phyloP scores from a whole-genome alignment of 345 rosid genomes.

The Orychophragmus violaceus region DNA sequence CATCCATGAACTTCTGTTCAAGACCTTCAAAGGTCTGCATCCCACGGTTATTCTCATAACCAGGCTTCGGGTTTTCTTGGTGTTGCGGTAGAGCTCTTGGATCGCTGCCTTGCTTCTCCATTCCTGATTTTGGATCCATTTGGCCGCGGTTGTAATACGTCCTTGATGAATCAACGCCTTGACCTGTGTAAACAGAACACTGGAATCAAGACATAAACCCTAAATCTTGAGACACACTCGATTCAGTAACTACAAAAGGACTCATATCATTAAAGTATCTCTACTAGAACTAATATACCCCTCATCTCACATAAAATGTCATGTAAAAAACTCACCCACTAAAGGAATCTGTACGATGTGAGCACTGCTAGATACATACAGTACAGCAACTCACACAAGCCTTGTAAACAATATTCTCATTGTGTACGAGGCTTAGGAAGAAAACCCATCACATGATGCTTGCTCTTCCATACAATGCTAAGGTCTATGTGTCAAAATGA shows the following conservation, averaged over 20 bases:
- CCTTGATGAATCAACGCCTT: constrained; percentile 57
- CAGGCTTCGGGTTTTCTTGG: constrained; percentile 47
- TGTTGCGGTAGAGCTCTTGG: constrained; percentile 48
- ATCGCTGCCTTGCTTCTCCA: constrained; percentile 51
- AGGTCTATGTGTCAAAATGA: no score
- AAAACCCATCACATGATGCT: background rate
- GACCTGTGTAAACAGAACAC: constrained; percentile 46
- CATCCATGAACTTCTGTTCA: constrained; percentile 67
- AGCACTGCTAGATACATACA: background rate
- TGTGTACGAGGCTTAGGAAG: background rate
- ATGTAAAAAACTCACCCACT: background rate
- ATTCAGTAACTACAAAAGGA: background rate
- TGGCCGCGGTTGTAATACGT: constrained; percentile 58
- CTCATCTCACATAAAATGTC: background rate
- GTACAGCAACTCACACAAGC: background rate
- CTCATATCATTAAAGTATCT: background rate
- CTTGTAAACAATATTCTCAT: background rate
- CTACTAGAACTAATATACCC: background rate
- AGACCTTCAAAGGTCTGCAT: constrained; percentile 56
- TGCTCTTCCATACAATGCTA: background rate
- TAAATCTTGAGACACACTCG: background rate
- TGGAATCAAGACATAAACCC: background rate
- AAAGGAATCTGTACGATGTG: background rate
- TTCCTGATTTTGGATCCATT: constrained; percentile 40
- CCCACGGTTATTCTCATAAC: constrained; percentile 44